Conservation (phyloP, 2,329 filamentous ascomycete genomes). For the Dactylonectria estremocensis region DNA sequence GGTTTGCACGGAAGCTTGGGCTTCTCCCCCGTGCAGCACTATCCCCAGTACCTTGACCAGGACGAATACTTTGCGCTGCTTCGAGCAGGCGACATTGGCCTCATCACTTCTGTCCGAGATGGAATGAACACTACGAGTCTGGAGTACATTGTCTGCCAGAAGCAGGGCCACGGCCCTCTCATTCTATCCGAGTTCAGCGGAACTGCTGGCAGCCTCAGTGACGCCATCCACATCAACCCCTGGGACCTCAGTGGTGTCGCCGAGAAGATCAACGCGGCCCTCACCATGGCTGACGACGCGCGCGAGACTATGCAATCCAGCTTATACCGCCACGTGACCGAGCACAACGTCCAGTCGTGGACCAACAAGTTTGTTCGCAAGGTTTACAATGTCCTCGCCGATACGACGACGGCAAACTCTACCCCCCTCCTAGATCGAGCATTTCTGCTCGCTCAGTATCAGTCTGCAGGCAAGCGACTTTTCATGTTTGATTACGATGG, state of each 20-base stretch:
- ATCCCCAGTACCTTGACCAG: conserved; percentile 90
- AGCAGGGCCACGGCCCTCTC: conserved; percentile 86
- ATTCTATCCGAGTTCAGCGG: conserved; percentile 98
- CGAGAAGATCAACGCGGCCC: conserved; percentile 83
- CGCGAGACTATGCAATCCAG: conserved; percentile 79
- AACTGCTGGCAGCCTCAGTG: conserved; percentile 86
- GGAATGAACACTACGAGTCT: conserved; percentile 98
- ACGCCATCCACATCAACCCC: conserved; percentile 96
- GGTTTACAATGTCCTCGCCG: conserved; percentile 84
- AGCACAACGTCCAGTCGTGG: conserved; percentile 90
- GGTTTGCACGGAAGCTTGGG: conserved; percentile 89
- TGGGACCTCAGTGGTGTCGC: conserved; percentile 93
- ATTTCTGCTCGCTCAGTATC: conserved; percentile 81
- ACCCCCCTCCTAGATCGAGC: conserved; percentile 88
- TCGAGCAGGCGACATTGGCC: conserved; percentile 88
- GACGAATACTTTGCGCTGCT: conserved; percentile 97
- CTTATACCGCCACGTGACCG: conserved; percentile 87
- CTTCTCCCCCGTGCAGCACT: conserved; percentile 94
- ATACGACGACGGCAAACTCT: conserved; percentile 80
- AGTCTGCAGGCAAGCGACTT: conserved; percentile 81
- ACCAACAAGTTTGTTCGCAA: conserved; percentile 84
- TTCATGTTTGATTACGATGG: conserved; percentile 99
- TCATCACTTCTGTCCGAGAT: conserved; percentile 96
- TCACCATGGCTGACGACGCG: conserved; percentile 80
- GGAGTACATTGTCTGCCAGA: conserved; percentile 94